A percentile compares a stretch with the other conserved stretches of the same genome.
Conservation (phyloP, 164 flowering plant species). For the Echeveria elegans region DNA sequence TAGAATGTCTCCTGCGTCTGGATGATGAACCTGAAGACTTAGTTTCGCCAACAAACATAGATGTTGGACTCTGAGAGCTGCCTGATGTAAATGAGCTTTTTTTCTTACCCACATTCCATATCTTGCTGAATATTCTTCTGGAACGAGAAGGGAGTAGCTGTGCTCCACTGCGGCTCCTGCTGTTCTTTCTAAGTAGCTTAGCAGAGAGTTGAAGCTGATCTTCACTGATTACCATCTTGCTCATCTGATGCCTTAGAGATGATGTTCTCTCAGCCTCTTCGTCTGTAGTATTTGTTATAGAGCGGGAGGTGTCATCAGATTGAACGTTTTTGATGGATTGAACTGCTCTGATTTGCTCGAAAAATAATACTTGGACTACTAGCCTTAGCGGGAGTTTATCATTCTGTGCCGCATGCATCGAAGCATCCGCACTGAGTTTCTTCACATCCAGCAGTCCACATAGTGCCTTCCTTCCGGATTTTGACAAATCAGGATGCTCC, state of each 20-base stretch:
- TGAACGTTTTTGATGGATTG: neutral
- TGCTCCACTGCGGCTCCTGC: constrained; percentile 1
- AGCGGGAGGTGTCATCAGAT: neutral
- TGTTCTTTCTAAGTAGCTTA: constrained; percentile 2
- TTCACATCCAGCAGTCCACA: constrained; percentile 9
- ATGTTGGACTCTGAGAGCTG: constrained; percentile 5
- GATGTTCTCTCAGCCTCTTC: neutral
- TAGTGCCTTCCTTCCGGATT: constrained; percentile 2
- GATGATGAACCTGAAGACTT: constrained; percentile 9
- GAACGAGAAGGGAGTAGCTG: constrained; percentile 5
- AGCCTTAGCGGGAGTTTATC: constrained; percentile 12
- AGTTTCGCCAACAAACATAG: constrained; percentile 3
- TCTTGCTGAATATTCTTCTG: constrained; percentile 9
- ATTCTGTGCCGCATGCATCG: constrained; percentile 12
- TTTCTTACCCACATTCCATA: constrained; percentile 6
- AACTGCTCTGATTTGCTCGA: constrained; percentile 12
- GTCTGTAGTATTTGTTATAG: constrained; percentile 5
- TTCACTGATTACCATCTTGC: neutral
- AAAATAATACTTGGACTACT: constrained; percentile 10
- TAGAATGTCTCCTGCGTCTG: constrained; percentile 5
- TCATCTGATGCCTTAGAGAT: constrained; percentile 7
- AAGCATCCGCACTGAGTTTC: constrained; percentile 9
- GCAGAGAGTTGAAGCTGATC: neutral
- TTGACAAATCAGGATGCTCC: constrained; percentile 12
- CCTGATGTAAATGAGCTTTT: constrained; percentile 10